Base-by-base conservation (phyloP, 306 rosid species). In the Prunus mira region DNA sequence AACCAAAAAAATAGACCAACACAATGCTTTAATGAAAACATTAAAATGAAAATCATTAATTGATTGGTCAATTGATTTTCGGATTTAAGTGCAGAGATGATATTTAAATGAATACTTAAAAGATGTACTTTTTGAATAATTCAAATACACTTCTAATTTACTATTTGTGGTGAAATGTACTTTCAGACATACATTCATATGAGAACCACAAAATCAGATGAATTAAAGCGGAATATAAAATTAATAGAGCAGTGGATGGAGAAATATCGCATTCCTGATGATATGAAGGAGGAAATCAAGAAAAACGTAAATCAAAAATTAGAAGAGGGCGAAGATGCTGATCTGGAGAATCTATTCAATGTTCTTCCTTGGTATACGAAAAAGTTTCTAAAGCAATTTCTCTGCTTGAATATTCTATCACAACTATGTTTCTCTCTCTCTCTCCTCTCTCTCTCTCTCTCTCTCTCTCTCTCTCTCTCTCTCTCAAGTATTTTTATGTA, bases 131-230 rank as follows among this genome's bases (percentile, higher is more conserved):
- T 46, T 9, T 0, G 8, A 3, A 0, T 11, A 1, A 46, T 46
- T 0, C 0, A 46, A 32, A 32, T 34, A 34, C 7, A 34, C 38
- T 34, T 8, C 12, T 10, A 8, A 47, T 47, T 8, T 11, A 47
- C 1, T 47, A 13, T 47, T 47, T 47, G 51, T 47, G 17, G 7
- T 47, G 51, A 24, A 13, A 3, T 11, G 17, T 11, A 47, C 0
- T 3, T 11, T 78, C 84, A 91, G 97, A 89, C 89, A 71, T 89
- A 79, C 51, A 80, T 91, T 86, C 97, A 91, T 54, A 79, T 91
- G 71, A 82, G 82, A 50, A 84, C 88, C 24, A 87, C 91, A 6
- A 89, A 90, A 79, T 75, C 85, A 74, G 97, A 87, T 75, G 94
- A 89, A 82, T 80, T 86, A 90, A 83, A 1, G 69, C 22, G 32